Percentiles rank a stretch among this genome's conserved stretches.
Evolutionary conservation across 805 yeast species (phyloP).

Genomic region (Sungouiozyma ichnusensis): DNA sequence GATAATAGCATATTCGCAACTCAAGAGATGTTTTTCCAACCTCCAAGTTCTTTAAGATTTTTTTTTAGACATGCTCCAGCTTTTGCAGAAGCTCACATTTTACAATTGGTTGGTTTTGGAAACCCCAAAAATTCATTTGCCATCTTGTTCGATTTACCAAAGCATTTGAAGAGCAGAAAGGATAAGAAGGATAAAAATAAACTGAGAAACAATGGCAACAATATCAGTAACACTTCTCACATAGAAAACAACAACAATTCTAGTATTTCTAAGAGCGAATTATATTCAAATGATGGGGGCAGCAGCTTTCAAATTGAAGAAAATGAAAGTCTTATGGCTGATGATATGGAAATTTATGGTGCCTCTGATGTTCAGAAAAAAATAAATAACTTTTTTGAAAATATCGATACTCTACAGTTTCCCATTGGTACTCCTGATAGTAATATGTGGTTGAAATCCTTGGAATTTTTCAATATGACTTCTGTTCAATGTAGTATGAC

Average conservation of each 20-base stretch:
- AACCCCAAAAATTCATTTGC: conserved; percentile 70
- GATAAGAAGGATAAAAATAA: conserved; percentile 59
- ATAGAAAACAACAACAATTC: conserved; percentile 1
- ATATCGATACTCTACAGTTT: conserved; percentile 19
- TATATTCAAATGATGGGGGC: not conserved
- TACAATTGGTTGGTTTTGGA: conserved; percentile 70
- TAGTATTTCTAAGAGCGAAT: not conserved
- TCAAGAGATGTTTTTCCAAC: conserved; percentile 31
- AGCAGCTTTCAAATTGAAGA: not conserved
- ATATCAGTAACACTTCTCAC: not conserved
- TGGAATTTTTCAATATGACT: conserved; percentile 48
- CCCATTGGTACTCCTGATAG: conserved; percentile 19
- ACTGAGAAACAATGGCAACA: conserved; percentile 7
- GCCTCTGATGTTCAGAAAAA: not conserved
- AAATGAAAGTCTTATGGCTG: not conserved
- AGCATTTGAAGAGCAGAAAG: conserved; percentile 58
- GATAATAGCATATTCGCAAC: conserved; percentile 52
- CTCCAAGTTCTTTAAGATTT: conserved; percentile 36
- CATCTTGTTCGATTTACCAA: conserved; percentile 58
- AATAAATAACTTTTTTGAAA: conserved; percentile 13
- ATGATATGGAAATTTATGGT: not conserved
- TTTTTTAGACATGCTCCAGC: conserved; percentile 71
- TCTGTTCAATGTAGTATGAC: conserved; percentile 60
- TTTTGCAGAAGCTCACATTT: conserved; percentile 66
- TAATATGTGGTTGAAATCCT: conserved; percentile 43